Evolutionary conservation across 176 grass and related monocot species (phyloP).

Genomic region (Avena eriantha): DNA sequence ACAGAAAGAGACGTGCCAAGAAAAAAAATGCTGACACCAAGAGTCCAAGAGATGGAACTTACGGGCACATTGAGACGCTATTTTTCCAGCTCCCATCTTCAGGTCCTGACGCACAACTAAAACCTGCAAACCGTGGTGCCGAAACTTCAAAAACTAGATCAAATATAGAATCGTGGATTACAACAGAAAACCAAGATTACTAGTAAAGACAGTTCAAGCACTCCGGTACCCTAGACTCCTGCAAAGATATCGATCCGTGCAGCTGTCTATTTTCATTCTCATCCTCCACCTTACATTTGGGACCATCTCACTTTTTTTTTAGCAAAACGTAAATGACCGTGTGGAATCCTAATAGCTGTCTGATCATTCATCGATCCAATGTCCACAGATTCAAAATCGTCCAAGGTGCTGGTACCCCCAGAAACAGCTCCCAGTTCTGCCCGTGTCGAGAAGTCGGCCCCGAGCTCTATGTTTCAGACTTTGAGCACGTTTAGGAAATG

Average conservation of each 20-base stretch:
- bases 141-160: constrained; percentile 2
- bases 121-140: constrained; percentile 53
- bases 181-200: background rate
- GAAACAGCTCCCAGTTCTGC: background rate
- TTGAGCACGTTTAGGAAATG: background rate
- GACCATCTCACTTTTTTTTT: background rate
- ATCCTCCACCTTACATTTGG: background rate
- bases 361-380: background rate
- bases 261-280: background rate
- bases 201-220: background rate
- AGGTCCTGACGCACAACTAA: constrained; percentile 89
- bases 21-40: background rate
- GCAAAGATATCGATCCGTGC: background rate
- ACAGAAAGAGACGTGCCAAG: background rate
- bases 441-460: background rate
- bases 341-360: background rate
- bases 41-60: constrained; percentile 32
- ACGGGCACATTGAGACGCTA: constrained; percentile 94
- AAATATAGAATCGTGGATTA: background rate
- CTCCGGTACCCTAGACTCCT: background rate
- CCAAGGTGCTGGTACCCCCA: background rate
- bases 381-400: background rate
- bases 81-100: constrained; percentile 93
- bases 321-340: background rate
- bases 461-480: background rate